Base-by-base conservation (phyloP, 345 rosid species). In the Schrenkiella parvula region DNA sequence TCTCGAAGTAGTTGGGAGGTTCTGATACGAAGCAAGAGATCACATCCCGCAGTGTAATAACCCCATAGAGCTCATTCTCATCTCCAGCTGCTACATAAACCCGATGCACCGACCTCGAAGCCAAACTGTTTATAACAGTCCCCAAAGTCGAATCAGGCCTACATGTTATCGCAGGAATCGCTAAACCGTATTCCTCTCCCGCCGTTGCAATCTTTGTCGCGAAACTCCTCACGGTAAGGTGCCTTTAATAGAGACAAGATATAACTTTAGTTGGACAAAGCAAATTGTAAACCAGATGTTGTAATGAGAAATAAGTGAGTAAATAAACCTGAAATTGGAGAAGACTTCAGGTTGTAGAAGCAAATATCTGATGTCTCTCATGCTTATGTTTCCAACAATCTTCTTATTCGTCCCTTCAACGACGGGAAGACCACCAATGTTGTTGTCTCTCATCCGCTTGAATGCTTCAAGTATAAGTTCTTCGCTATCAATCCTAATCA, bases 11-110 rank as follows among this genome's bases (percentile, higher is more conserved):
- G 73, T 81, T 77, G 1, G 92, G 88, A 55, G 98, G 96, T 77
- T 93, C 97, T 31, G 39, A 82, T 42, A 89, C 78, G 82, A 93
- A 91, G 78, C 96, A 90, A 70, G 98, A 85, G 64, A 90, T 93
- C 51, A 90, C 97, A 73, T 91, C 98, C 81, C 97, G 74, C 10
- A 89, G 85, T 0, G 98, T 93, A 65, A 93, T 89, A 32, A 93
- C 91, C 6, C 98, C 97, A 34, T 54, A 65, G 5, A 93, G 87
- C 80, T 86, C 87, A 54, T 83, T 80, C 50, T 71, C 87, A 25
- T 74, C 66, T 4, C 65, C 85, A 14, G 71, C 79, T 8, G 79
- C 90, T 42, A 84, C 90, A 43, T 91, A 86, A 25, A 90, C 83
- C 78, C 96, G 76, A 82, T 93, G 97, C 64, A 88, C 88, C 6